Evolutionary conservation across 495 filamentous ascomycete species (phyloP).

Genomic region (Penicillium dipodomyicola): DNA sequence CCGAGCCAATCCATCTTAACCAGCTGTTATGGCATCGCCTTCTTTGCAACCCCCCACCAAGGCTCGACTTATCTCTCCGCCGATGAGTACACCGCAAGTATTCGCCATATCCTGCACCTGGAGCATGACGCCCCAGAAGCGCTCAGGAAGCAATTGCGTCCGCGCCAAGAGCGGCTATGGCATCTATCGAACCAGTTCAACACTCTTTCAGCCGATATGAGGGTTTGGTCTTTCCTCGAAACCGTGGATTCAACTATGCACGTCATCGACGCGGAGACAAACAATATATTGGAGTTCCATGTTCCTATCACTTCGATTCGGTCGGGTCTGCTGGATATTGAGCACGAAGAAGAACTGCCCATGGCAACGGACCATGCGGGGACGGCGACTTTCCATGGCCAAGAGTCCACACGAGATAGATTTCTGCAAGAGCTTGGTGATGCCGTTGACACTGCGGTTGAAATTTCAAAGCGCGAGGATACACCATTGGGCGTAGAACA

Average conservation of each 20-base stretch:
- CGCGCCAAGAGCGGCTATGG: slow-evolving; percentile 48
- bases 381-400: slow-evolving; percentile 55
- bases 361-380: slow-evolving; percentile 58
- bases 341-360: slow-evolving; percentile 55
- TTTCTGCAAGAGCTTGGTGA: slow-evolving; percentile 51
- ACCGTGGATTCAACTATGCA: slow-evolving; percentile 59
- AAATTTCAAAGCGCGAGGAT: slow-evolving; percentile 39
- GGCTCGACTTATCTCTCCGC: slow-evolving; percentile 65
- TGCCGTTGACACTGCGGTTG: slow-evolving; percentile 44
- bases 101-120: slow-evolving; percentile 54
- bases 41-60: slow-evolving; percentile 60
- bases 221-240: slow-evolving; percentile 67
- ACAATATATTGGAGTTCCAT: slow-evolving; percentile 38
- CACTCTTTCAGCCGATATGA: slow-evolving; percentile 58
- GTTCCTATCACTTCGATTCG: slow-evolving; percentile 63
- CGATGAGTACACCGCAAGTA: slow-evolving; percentile 52
- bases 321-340: slow-evolving; percentile 54
- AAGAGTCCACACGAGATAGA: slow-evolving; percentile 47
- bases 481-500: slow-evolving; percentile 44
- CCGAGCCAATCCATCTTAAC: slow-evolving; percentile 45
- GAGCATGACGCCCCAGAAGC: slow-evolving; percentile 50
- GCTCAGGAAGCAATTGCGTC: slow-evolving; percentile 48
- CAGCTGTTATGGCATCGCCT: slow-evolving; percentile 61
- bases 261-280: slow-evolving; percentile 36
- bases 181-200: slow-evolving; percentile 56